A percentile compares a stretch with the other conserved stretches of the same genome.
Conservation (phyloP, 2,329 filamentous ascomycete species). For the Trichophyton rubrum region DNA sequence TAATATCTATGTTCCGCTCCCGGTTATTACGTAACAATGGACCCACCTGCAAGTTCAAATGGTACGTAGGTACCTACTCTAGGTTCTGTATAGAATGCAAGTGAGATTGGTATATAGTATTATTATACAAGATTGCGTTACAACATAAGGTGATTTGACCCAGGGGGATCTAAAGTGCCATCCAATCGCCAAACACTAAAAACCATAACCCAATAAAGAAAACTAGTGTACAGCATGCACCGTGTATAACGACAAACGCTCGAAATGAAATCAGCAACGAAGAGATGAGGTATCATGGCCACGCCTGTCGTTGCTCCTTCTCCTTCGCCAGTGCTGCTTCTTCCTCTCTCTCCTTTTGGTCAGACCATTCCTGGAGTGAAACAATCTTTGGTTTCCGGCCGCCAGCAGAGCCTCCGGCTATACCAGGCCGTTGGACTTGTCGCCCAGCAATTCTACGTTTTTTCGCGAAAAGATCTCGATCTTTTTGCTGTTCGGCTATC, state of each 20-base stretch:
- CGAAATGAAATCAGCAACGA: background rate
- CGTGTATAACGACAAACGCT: background rate
- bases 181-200: background rate
- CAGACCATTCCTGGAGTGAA: background rate
- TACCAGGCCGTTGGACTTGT: background rate
- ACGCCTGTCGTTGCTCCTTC: background rate
- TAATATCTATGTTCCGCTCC: background rate
- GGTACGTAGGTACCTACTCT: too few species aligned
- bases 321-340: background rate
- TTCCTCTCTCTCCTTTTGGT: background rate
- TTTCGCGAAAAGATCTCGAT: background rate
- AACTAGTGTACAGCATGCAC: background rate
- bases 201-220: background rate
- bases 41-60: too few species aligned
- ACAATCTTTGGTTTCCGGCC: background rate
- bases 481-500: background rate
- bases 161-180: background rate
- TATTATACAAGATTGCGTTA: background rate
- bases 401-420: background rate
- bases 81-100: too few species aligned
- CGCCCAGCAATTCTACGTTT: background rate
- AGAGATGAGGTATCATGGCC: background rate
- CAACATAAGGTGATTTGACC: background rate
- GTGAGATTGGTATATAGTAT: background rate
- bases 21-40: background rate